Evolutionary conservation across 139 green algal species (phyloP).

Genomic region (Coelastrella sp.): DNA sequence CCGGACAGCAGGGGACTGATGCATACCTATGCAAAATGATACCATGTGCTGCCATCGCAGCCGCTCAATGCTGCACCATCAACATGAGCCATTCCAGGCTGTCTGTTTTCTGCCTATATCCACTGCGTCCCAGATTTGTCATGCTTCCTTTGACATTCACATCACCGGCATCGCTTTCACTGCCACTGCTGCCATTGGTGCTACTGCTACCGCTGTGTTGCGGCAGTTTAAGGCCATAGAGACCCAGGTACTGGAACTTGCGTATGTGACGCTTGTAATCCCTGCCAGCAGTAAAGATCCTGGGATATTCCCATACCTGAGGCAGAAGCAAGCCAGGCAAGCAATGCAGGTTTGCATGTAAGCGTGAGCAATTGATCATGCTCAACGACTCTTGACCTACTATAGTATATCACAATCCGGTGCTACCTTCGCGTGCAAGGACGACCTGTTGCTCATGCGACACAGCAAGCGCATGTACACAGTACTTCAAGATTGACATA

Average conservation of each 20-base stretch:
- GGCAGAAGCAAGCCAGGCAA: background rate
- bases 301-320: conserved; percentile 20
- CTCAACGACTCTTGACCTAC: too few species aligned
- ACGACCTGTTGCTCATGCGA: too few species aligned
- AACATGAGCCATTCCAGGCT: conserved; percentile 10
- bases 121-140: too few species aligned
- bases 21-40: too few species aligned
- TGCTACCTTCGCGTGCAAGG: too few species aligned
- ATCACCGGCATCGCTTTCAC: background rate
- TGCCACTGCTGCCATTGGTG: background rate
- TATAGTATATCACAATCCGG: too few species aligned
- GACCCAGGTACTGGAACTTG: conserved; percentile 24
- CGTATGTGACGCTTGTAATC: conserved; percentile 10
- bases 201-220: conserved; percentile 12
- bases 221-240: conserved; percentile 33
- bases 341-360: too few species aligned
- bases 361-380: too few species aligned
- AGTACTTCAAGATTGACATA: too few species aligned
- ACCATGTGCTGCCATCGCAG: background rate
- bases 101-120: too few species aligned
- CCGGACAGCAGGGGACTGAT: too few species aligned
- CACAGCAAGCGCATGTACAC: too few species aligned
- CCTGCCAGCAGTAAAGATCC: background rate
- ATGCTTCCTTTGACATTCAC: background rate
- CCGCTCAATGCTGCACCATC: background rate